Evolutionary conservation across 192 early-diverging fungal genomes (phyloP), one percentile per base, ranked within the genome.

Genomic region (Linnemannia zychae): DNA sequence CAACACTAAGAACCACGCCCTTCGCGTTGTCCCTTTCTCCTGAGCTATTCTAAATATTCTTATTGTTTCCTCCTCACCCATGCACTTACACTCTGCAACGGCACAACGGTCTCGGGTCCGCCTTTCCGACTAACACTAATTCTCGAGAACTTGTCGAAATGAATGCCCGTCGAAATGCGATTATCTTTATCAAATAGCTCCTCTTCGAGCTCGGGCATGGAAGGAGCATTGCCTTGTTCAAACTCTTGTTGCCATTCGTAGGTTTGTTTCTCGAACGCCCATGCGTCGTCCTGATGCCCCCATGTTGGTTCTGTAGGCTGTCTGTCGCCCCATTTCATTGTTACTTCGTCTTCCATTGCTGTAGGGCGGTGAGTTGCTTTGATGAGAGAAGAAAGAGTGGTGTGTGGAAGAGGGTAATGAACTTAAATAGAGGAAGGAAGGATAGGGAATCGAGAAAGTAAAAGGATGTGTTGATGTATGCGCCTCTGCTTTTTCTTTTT

Each of bases 101-200:
- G 87, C 7, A 84, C 87, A 40, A 92, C 91, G 18, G 57, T 73
- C 31, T 92, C 60, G n/a, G 83, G 84, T 37, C 88, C 87, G 7
- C 93, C 95, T 37, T 92, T 92, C 34, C 91, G 89, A 50, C 92
- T 89, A 49, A 94, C 94, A 20, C 93, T 93, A 65, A 96, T 96
- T 67, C 91, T 88, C 34, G 92, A 88, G 80, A 94, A 96, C 60
- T 94, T 93, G 6, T 90, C 84, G 87, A 97, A 97, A 68, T 95
- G 91, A 40, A 94, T 90, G 31, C 96, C 96, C 60, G 91, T 88
- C 67, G 86, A 88, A 31, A 94, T 87, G 48, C 94, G 94, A 28
- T 85, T 73, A 2, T 80, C 90, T 34, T 84, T 76, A 16, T 88
- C 89, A 78, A 90, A 96, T 13, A 97, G 83, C 48, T 93, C 90